Conservation (phyloP, 164 flowering plant genomes). For the Aristolochia fimbriata region DNA sequence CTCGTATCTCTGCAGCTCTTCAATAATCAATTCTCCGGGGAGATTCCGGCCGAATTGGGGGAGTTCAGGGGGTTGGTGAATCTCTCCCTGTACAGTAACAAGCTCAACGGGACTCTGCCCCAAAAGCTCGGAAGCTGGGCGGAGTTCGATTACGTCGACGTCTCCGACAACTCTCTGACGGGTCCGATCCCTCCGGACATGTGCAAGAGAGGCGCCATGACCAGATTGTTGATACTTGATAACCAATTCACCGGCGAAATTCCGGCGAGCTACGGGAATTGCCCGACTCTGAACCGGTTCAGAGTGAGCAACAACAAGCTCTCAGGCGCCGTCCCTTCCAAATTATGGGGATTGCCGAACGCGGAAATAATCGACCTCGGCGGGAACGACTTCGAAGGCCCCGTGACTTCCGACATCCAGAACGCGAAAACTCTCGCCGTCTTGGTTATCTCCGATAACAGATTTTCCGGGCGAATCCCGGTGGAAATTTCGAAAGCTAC, state of each 20-base stretch:
- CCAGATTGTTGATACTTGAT: slow-evolving; percentile 40
- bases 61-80: slow-evolving; percentile 50
- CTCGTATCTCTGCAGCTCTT: slow-evolving; percentile 39
- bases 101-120: slow-evolving; percentile 60
- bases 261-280: slow-evolving; percentile 55
- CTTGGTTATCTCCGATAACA: slow-evolving; percentile 25
- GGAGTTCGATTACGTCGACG: slow-evolving; percentile 67
- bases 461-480: slow-evolving; percentile 54
- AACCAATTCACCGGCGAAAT: slow-evolving; percentile 64
- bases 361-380: slow-evolving; percentile 30
- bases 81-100: slow-evolving; percentile 61
- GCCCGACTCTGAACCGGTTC: slow-evolving; percentile 38
- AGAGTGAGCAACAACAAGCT: slow-evolving; percentile 61
- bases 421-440: slow-evolving; percentile 23
- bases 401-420: slow-evolving; percentile 38
- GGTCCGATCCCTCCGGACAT: slow-evolving; percentile 88
- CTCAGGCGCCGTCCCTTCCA: slow-evolving; percentile 56
- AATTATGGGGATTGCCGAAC: slow-evolving; percentile 67
- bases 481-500: slow-evolving; percentile 40
- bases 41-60: slow-evolving; percentile 50
- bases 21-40: slow-evolving; percentile 38
- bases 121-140: slow-evolving; percentile 72
- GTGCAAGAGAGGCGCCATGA: slow-evolving; percentile 81
- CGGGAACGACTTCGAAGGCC: slow-evolving; percentile 44
- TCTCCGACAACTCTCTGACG: slow-evolving; percentile 51